Evolutionary conservation across 129 eudicot genomes (phyloP).

Genomic region (Apium graveolens): DNA sequence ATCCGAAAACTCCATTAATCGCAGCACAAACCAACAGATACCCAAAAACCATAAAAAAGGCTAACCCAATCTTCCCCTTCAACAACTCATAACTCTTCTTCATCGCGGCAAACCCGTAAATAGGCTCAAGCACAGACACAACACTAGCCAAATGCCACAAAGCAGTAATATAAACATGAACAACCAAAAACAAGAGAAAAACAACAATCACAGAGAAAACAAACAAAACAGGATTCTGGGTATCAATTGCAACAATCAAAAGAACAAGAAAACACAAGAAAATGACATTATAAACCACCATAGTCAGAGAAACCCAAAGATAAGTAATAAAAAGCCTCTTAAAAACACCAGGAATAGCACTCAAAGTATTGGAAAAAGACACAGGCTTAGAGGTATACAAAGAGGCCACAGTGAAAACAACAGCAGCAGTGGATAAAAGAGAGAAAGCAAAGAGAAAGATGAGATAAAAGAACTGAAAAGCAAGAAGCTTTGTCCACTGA

Average conservation of each 20-base stretch:
- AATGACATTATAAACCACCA: conserved; percentile 52
- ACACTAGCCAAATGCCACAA: conserved; percentile 90
- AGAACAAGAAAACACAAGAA: conserved; percentile 49
- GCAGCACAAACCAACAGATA: conserved; percentile 62
- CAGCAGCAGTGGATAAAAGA: conserved; percentile 62
- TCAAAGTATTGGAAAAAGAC: conserved; percentile 32
- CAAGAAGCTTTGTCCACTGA: conserved; percentile 33
- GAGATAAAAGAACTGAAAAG: conserved; percentile 43
- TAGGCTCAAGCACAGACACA: conserved; percentile 67
- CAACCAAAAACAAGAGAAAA: conserved; percentile 50
- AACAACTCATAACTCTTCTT: conserved; percentile 67
- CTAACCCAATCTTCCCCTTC: conserved; percentile 55
- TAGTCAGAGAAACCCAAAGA: conserved; percentile 55
- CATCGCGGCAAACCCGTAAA: conserved; percentile 75
- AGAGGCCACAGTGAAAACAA: conserved; percentile 57
- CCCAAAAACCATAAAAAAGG: conserved; percentile 47
- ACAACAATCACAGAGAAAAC: conserved; percentile 41
- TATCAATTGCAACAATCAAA: conserved; percentile 58
- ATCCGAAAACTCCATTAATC: conserved; percentile 54
- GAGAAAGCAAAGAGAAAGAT: conserved; percentile 52
- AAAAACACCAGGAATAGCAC: conserved; percentile 50
- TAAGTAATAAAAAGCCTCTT: conserved; percentile 72
- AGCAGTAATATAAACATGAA: conserved; percentile 76
- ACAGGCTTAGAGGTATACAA: conserved; percentile 49
- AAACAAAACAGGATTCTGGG: conserved; percentile 38